A percentile compares a stretch with the other conserved stretches of the same genome.
These are phyloP conservation scores for Podaxis carcinomalis DNA, from an alignment of 768 basidiomycete species.

Conservation along the genomic window DNA sequence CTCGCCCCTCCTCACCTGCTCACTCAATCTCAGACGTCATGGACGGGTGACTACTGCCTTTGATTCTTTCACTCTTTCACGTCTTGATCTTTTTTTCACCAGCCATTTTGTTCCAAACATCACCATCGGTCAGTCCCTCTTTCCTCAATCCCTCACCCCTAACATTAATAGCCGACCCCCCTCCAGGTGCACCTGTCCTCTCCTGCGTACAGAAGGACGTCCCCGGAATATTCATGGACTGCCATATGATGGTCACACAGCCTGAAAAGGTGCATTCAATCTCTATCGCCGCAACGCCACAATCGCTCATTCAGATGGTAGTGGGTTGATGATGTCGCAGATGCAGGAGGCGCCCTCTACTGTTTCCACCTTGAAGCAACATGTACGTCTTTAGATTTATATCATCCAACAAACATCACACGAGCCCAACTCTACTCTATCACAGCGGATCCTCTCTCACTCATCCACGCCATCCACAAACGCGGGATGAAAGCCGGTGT, in stretches of 20 bases:
- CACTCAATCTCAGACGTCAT: slow-evolving; percentile 70
- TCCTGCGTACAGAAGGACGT: slow-evolving; percentile 80
- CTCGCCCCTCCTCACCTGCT: neutral
- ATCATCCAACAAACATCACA: neutral
- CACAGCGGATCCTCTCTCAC: slow-evolving; percentile 61
- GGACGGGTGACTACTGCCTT: slow-evolving; percentile 69
- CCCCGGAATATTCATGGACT: slow-evolving; percentile 98
- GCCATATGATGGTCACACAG: slow-evolving; percentile 99
- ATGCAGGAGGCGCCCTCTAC: slow-evolving; percentile 92
- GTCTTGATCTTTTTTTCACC: slow-evolving; percentile 3
- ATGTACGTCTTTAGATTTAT: slow-evolving; percentile 40
- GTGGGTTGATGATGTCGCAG: slow-evolving; percentile 97
- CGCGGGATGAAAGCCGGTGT: slow-evolving; percentile 91
- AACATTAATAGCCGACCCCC: neutral
- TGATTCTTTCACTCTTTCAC: slow-evolving; percentile 8
- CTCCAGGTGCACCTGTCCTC: slow-evolving; percentile 80
- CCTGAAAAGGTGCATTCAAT: slow-evolving; percentile 68
- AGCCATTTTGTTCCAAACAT: slow-evolving; percentile 99
- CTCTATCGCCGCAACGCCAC: neutral
- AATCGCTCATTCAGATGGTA: slow-evolving; percentile 24
- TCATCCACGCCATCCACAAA: slow-evolving; percentile 79
- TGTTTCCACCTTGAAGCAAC: slow-evolving; percentile 97
- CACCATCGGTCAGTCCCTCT: slow-evolving; percentile 72
- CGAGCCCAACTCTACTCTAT: neutral
- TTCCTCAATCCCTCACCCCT: neutral